Conservation (phyloP, 2,329 filamentous ascomycete species). For the Byssochlamys sp. region DNA sequence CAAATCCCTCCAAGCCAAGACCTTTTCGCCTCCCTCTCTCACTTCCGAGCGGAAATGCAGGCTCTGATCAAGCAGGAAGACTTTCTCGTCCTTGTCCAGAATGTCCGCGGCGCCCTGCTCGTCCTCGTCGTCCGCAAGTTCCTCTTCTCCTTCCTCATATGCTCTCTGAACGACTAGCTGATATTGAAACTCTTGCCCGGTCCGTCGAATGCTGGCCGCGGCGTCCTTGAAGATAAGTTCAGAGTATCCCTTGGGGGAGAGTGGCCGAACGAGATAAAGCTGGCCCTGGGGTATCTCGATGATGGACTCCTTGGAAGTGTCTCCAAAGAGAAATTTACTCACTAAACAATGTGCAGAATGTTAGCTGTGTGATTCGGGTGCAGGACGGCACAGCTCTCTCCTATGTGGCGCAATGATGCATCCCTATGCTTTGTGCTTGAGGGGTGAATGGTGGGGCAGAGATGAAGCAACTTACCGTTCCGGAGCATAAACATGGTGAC, state of each 20-base stretch:
- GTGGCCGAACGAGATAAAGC: constrained; percentile 89
- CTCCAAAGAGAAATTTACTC: constrained; percentile 84
- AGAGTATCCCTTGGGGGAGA: constrained; percentile 93
- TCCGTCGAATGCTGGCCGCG: constrained; percentile 80
- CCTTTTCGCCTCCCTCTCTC: constrained; percentile 68
- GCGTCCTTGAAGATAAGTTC: constrained; percentile 99
- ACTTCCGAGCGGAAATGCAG: constrained; percentile 79
- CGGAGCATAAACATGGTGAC: constrained; percentile 48
- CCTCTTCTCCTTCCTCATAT: constrained; percentile 94
- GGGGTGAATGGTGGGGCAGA: constrained; percentile 13
- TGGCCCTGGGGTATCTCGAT: constrained; percentile 92
- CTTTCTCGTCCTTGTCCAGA: constrained; percentile 95
- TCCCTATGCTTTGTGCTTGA: constrained; percentile 5
- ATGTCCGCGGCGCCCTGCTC: constrained; percentile 69
- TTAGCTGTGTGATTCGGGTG: neutral
- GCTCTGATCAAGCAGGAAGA: constrained; percentile 85
- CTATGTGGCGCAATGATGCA: constrained; percentile 2
- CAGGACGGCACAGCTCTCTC: neutral
- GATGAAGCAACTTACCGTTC: constrained; percentile 38
- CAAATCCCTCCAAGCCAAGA: constrained; percentile 88
- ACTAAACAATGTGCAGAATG: constrained; percentile 42
- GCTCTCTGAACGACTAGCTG: constrained; percentile 92
- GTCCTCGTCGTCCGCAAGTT: constrained; percentile 80
- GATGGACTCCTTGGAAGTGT: constrained; percentile 80
- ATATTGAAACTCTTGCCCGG: constrained; percentile 91